A percentile compares a stretch with the other conserved stretches of the same genome.
Conservation (phyloP, 768 basidiomycete genomes). For the Suillus occidentalis region DNA sequence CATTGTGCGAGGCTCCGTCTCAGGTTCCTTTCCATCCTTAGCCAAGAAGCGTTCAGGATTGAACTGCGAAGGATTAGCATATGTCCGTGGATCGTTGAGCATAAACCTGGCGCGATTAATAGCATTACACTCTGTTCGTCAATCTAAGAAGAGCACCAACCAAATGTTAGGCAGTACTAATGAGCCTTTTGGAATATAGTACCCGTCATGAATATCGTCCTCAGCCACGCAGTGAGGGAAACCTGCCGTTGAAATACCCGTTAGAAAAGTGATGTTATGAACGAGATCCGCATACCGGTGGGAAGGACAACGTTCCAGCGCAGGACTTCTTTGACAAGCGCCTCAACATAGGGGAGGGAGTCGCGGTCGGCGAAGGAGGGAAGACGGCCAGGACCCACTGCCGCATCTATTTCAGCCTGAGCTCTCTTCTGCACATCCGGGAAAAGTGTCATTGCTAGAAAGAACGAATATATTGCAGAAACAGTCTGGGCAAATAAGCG, state of each 20-base stretch:
- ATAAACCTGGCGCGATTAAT: too few relatives aligned
- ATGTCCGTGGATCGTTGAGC: conserved; percentile 37
- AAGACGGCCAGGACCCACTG: conserved; percentile 54
- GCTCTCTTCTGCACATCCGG: conserved; percentile 59
- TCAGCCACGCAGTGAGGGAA: background rate
- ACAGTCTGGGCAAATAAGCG: conserved; percentile 47
- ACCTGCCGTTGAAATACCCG: background rate
- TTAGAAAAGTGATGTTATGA: background rate
- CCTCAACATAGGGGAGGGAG: conserved; percentile 59
- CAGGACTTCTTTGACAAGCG: conserved; percentile 57
- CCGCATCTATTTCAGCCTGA: conserved; percentile 64
- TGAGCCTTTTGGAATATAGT: conserved; percentile 54
- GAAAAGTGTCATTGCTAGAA: conserved; percentile 58
- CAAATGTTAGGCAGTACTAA: conserved; percentile 27
- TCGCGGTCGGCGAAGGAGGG: conserved; percentile 61
- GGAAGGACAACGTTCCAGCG: conserved; percentile 32
- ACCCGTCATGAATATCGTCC: conserved; percentile 61
- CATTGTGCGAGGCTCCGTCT: conserved; percentile 58
- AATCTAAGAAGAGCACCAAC: too few relatives aligned
- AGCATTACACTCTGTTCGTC: too few relatives aligned
- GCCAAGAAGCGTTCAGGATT: conserved; percentile 61
- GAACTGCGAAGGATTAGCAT: conserved; percentile 54
- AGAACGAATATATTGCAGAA: conserved; percentile 59
- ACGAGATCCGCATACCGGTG: background rate
- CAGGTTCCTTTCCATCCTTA: conserved; percentile 34